phyloP scores from a whole-genome alignment of 2,329 filamentous ascomycete species.

The Ustilaginoidea virens region DNA sequence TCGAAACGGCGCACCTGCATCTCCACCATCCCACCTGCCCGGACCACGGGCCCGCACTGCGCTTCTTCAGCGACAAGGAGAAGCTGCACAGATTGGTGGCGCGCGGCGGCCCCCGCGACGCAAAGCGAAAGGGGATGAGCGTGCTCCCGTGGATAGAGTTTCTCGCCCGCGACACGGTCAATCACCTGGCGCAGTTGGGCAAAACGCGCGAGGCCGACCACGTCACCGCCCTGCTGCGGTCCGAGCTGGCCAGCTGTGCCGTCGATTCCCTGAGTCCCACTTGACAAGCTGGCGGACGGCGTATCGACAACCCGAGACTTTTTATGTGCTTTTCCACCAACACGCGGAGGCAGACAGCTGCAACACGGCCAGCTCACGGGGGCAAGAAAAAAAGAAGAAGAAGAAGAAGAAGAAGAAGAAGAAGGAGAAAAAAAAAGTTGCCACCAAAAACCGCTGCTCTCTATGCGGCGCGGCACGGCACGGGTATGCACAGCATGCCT shows the following conservation, averaged over 20 bases:
- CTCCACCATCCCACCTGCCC: constrained; percentile 39
- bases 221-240: constrained; percentile 21
- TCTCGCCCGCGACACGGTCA: constrained; percentile 31
- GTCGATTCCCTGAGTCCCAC: too few species aligned
- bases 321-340: too few species aligned
- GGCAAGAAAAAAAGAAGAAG: too few species aligned
- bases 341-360: too few species aligned
- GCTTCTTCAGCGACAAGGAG: constrained; percentile 24
- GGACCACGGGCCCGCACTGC: constrained; percentile 28
- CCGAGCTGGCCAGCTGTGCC: constrained; percentile 20
- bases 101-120: constrained; percentile 12
- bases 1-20: constrained; percentile 37
- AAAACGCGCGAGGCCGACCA: constrained; percentile 24
- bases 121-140: constrained; percentile 16
- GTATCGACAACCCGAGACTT: too few species aligned
- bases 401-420: too few species aligned
- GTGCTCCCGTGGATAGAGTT: constrained; percentile 21
- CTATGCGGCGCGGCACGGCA: too few species aligned
- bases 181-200: constrained; percentile 25
- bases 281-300: too few species aligned
- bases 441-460: too few species aligned
- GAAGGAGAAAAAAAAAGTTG: too few species aligned
- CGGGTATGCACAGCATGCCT: too few species aligned
- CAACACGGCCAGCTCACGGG: too few species aligned
- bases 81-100: constrained; percentile 14